Evolutionary conservation across 371 early-diverging fungal genomes (phyloP).

Genomic region (Saksenaea oblongispora): DNA sequence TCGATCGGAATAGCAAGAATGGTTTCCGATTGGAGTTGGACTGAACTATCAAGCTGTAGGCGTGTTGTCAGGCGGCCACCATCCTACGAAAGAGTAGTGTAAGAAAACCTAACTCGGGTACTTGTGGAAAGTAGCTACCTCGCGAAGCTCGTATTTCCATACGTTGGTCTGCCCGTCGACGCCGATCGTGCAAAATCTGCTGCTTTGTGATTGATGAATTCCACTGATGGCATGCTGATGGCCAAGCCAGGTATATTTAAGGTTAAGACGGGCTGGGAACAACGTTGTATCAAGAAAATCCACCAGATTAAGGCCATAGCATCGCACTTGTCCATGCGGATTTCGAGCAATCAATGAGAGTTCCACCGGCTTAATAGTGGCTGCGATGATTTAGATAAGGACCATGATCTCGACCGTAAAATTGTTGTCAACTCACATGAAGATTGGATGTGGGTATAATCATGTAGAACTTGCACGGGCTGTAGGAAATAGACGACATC

Average conservation of each 20-base stretch:
- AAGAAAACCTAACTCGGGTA: neutral
- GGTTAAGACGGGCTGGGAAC: conserved; percentile 57
- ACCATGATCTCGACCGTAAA: neutral
- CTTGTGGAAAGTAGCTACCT: conserved; percentile 20
- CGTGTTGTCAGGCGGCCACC: conserved; percentile 33
- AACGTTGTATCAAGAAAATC: conserved; percentile 74
- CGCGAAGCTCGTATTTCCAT: conserved; percentile 53
- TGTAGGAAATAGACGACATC: conserved; percentile 65
- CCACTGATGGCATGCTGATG: conserved; percentile 54
- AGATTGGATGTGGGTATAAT: conserved; percentile 49
- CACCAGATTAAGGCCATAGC: conserved; percentile 72
- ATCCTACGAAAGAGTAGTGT: conserved; percentile 5
- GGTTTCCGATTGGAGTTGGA: conserved; percentile 13
- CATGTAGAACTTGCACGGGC: conserved; percentile 59
- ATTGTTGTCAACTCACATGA: conserved; percentile 27
- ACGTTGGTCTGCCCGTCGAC: conserved; percentile 56
- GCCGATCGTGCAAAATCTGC: conserved; percentile 54
- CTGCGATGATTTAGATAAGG: conserved; percentile 23
- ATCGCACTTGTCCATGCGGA: conserved; percentile 62
- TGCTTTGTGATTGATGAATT: conserved; percentile 42
- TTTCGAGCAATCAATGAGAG: conserved; percentile 63
- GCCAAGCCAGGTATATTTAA: conserved; percentile 71
- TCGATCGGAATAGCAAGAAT: conserved; percentile 31
- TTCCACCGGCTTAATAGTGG: conserved; percentile 70
- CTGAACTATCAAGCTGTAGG: conserved; percentile 33